phyloP scores from a whole-genome alignment of 495 filamentous ascomycete species.

The Aspergillus affinis region DNA sequence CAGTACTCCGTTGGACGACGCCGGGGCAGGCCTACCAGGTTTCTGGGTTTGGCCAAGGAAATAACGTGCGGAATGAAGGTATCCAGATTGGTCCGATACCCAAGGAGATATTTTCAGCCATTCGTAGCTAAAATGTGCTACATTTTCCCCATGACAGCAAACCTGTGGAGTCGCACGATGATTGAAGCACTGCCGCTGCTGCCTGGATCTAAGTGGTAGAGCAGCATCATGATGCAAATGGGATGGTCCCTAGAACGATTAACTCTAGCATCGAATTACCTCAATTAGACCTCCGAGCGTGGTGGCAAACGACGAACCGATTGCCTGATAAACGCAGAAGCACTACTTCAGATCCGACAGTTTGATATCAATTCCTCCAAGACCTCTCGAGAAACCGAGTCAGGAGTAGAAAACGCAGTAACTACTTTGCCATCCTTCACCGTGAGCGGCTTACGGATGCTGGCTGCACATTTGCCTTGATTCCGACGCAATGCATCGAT shows the following conservation, averaged over 20 bases:
- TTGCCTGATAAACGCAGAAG: neutral
- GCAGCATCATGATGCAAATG: neutral
- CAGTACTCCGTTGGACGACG: neutral
- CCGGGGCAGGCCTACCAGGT: neutral
- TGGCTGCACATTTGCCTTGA: slow-evolving; percentile 2
- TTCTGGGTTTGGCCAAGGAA: neutral
- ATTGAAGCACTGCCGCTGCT: neutral
- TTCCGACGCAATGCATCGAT: neutral
- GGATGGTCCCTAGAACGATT: neutral
- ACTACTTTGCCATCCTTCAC: too few relatives aligned
- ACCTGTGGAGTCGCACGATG: neutral
- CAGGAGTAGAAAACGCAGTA: too few relatives aligned
- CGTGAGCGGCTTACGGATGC: too few relatives aligned
- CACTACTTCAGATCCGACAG: neutral
- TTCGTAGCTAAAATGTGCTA: neutral
- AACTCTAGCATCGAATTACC: neutral
- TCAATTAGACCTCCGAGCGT: neutral
- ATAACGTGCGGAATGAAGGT: neutral
- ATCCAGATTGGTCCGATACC: neutral
- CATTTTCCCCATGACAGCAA: neutral
- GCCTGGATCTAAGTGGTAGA: too few relatives aligned
- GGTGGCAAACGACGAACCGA: neutral
- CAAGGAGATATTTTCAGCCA: neutral
- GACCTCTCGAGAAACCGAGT: too few relatives aligned
- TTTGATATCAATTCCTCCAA: neutral